phyloP scores from a whole-genome alignment of 768 basidiomycete species.

The Tricholoma saponaceum region DNA sequence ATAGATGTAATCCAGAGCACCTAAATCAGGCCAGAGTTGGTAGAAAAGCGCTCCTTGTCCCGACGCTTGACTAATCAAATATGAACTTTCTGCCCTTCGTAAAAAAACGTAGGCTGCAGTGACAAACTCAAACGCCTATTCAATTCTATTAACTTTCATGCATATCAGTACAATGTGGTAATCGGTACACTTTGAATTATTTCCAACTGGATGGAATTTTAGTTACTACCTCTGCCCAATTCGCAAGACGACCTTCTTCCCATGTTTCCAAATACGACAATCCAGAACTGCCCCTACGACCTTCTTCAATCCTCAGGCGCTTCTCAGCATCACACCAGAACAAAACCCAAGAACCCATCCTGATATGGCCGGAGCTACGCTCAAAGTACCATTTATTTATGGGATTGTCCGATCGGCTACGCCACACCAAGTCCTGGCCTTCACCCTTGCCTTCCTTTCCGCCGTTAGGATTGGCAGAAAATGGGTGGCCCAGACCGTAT shows the following conservation, averaged over 20 bases:
- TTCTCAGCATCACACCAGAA: conserved; percentile 99
- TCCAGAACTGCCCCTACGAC: conserved; percentile 56
- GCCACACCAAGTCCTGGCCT: conserved; percentile 96
- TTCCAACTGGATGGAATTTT: conserved; percentile 81
- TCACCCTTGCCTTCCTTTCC: conserved; percentile 86
- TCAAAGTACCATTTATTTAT: conserved; percentile 99
- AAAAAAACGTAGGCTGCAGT: neutral
- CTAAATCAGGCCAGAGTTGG: neutral
- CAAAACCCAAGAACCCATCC: conserved; percentile 84
- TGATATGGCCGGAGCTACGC: conserved; percentile 85
- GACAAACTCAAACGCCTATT: neutral
- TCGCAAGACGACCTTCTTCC: conserved; percentile 65
- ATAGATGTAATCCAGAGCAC: neutral
- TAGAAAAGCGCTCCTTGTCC: neutral
- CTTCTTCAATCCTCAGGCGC: conserved; percentile 65
- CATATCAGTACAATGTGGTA: neutral
- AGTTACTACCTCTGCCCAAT: conserved; percentile 65
- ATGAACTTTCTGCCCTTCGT: too few relatives aligned
- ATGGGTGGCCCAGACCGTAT: conserved; percentile 91
- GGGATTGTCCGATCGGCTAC: conserved; percentile 88
- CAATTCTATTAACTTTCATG: neutral
- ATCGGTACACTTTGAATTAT: conserved; percentile 1
- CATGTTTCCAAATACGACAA: conserved; percentile 72
- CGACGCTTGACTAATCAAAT: too few relatives aligned
- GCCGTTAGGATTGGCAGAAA: conserved; percentile 92